Percentiles rank a stretch among this genome's conserved stretches.
These are phyloP conservation scores for Xylaria bambusicola DNA, from an alignment of 495 filamentous ascomycete genomes.

Conservation along the genomic window DNA sequence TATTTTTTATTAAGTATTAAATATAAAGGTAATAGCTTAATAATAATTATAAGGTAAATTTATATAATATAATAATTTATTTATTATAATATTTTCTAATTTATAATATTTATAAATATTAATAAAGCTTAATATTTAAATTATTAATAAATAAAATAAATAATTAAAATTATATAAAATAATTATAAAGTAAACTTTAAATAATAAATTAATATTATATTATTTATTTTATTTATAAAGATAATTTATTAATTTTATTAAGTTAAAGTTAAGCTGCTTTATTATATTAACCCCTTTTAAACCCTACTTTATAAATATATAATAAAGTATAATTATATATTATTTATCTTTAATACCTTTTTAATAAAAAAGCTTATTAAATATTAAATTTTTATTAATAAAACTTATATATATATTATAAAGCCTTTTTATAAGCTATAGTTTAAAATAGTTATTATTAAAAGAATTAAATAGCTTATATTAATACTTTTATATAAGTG, in stretches of 20 bases:
- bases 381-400: too few relatives aligned
- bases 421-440: too few relatives aligned
- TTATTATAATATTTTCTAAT: too few relatives aligned
- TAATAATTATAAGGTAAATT: too few relatives aligned
- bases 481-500: too few relatives aligned
- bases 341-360: not conserved
- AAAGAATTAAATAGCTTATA: too few relatives aligned
- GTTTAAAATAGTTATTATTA: too few relatives aligned
- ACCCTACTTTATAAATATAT: slow-evolving; percentile 22
- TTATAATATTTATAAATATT: not conserved
- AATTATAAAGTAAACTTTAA: slow-evolving; percentile 17
- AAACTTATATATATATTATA: too few relatives aligned
- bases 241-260: not conserved
- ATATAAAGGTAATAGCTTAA: too few relatives aligned
- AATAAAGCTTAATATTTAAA: slow-evolving; percentile 1
- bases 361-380: too few relatives aligned
- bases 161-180: slow-evolving; percentile 19
- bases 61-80: too few relatives aligned
- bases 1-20: too few relatives aligned
- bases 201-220: slow-evolving; percentile 23
- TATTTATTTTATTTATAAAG: not conserved
- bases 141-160: slow-evolving; percentile 13
- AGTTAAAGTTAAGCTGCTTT: not conserved
- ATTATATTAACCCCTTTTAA: slow-evolving; percentile 26
- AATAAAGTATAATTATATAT: slow-evolving; percentile 13